Evolutionary conservation across 345 rosid genomes (phyloP).

Genomic region (Corchorus capsularis): DNA sequence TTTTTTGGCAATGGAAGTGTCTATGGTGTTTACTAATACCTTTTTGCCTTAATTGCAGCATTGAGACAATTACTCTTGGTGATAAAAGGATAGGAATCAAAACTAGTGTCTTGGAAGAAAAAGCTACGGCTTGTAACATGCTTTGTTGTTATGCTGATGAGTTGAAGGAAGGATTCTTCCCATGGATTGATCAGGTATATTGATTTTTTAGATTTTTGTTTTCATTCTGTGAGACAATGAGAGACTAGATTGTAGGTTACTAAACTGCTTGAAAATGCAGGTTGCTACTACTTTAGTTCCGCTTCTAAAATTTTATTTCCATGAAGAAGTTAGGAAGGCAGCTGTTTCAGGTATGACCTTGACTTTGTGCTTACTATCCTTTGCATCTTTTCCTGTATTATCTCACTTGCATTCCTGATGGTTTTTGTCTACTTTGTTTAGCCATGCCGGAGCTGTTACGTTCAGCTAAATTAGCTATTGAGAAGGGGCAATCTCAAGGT

Average conservation of each 20-base stretch:
- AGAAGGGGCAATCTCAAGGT: slow-evolving; percentile 65
- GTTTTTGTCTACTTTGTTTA: slow-evolving; percentile 20
- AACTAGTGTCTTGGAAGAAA: slow-evolving; percentile 97
- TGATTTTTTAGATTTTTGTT: slow-evolving; percentile 6
- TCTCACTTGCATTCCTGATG: neutral
- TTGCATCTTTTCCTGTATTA: slow-evolving; percentile 13
- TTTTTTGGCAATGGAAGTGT: neutral
- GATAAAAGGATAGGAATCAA: slow-evolving; percentile 83
- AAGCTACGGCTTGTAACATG: slow-evolving; percentile 99
- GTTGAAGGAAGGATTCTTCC: slow-evolving; percentile 95
- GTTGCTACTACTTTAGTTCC: slow-evolving; percentile 72
- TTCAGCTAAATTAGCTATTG: slow-evolving; percentile 66
- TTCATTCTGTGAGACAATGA: neutral
- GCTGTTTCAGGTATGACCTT: slow-evolving; percentile 66
- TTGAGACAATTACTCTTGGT: slow-evolving; percentile 78
- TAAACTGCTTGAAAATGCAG: slow-evolving; percentile 32
- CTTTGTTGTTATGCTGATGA: slow-evolving; percentile 98
- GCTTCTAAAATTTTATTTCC: slow-evolving; percentile 71
- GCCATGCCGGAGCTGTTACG: slow-evolving; percentile 73
- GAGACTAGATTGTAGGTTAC: slow-evolving; percentile 11
- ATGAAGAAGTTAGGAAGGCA: slow-evolving; percentile 80
- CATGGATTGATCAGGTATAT: slow-evolving; percentile 96
- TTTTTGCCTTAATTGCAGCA: slow-evolving; percentile 36
- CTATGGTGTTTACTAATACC: slow-evolving; percentile 8
- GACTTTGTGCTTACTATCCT: slow-evolving; percentile 12